These are phyloP conservation scores for Globisporangium apiculatum DNA, from an alignment of 352 stramenopile genomes.

Conservation along the genomic window DNA sequence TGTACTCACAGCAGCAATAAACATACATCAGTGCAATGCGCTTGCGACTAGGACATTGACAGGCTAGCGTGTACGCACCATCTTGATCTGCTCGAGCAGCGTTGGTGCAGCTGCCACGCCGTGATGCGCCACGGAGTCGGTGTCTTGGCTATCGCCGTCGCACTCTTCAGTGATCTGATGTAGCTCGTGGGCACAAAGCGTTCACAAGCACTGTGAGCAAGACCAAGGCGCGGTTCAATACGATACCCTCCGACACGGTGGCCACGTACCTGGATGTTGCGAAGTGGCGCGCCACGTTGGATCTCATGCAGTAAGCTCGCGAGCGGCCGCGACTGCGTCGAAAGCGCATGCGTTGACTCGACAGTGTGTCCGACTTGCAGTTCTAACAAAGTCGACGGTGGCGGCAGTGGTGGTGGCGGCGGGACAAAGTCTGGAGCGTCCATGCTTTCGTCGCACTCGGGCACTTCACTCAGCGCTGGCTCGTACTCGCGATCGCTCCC, in stretches of 20 bases:
- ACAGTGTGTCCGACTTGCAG: too few relatives aligned
- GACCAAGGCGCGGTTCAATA: too few relatives aligned
- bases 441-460: background rate
- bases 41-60: background rate
- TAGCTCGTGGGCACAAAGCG: background rate
- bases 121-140: too few relatives aligned
- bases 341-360: too few relatives aligned
- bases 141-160: too few relatives aligned
- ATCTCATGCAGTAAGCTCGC: constrained; percentile 25
- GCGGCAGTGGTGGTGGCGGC: constrained; percentile 8
- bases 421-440: background rate
- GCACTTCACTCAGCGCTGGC: constrained; percentile 14
- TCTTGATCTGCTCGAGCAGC: constrained; percentile 46
- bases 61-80: constrained; percentile 11
- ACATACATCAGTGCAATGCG: background rate
- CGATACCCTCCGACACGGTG: too few relatives aligned
- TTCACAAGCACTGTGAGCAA: background rate
- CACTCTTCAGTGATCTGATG: background rate
- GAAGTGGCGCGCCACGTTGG: constrained; percentile 20
- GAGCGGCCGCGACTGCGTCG: background rate
- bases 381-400: background rate
- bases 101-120: constrained; percentile 1
- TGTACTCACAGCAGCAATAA: constrained; percentile 6
- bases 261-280: constrained; percentile 11
- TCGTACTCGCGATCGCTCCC: constrained; percentile 10